phyloP scores from a whole-genome alignment of 768 basidiomycete species.

The Lactarius hengduanensis region DNA sequence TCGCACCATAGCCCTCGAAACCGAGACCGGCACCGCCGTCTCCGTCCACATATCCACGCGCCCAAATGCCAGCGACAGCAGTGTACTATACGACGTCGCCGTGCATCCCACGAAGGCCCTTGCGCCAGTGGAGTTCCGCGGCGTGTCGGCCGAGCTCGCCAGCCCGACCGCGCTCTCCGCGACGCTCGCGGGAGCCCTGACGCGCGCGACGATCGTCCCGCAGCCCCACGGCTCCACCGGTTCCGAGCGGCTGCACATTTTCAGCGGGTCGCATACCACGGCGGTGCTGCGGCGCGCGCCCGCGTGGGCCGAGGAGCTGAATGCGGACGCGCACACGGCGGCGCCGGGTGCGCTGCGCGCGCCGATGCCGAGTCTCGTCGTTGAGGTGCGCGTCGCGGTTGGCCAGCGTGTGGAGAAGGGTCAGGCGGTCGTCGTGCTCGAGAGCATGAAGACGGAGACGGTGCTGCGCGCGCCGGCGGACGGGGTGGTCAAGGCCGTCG shows the following conservation, averaged over 20 bases:
- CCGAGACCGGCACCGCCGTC: slow-evolving; percentile 45
- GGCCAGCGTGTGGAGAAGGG: slow-evolving; percentile 82
- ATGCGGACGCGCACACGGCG: slow-evolving; percentile 53
- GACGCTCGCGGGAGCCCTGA: slow-evolving; percentile 50
- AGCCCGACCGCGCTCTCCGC: slow-evolving; percentile 54
- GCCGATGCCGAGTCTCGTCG: slow-evolving; percentile 93
- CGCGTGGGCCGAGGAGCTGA: slow-evolving; percentile 65
- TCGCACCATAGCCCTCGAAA: slow-evolving; percentile 60
- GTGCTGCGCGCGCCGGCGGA: slow-evolving; percentile 68
- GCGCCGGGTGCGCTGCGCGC: slow-evolving; percentile 68
- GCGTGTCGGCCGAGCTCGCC: slow-evolving; percentile 54
- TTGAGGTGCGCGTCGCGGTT: slow-evolving; percentile 75
- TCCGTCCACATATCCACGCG: slow-evolving; percentile 48
- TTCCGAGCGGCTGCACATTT: slow-evolving; percentile 76
- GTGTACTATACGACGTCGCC: slow-evolving; percentile 46
- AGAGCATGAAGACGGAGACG: slow-evolving; percentile 98
- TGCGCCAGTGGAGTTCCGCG: slow-evolving; percentile 40
- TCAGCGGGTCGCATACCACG: slow-evolving; percentile 60
- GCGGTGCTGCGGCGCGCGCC: slow-evolving; percentile 68
- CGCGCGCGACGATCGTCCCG: slow-evolving; percentile 69
- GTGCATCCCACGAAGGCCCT: slow-evolving; percentile 39
- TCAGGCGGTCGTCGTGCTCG: slow-evolving; percentile 77
- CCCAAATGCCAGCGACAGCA: slow-evolving; percentile 34
- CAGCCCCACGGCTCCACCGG: slow-evolving; percentile 54
- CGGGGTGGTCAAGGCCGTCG: slow-evolving; percentile 70